A percentile compares a stretch with the other conserved stretches of the same genome.
phyloP scores from a whole-genome alignment of 805 yeast genomes.

The Ogataea sp. region DNA sequence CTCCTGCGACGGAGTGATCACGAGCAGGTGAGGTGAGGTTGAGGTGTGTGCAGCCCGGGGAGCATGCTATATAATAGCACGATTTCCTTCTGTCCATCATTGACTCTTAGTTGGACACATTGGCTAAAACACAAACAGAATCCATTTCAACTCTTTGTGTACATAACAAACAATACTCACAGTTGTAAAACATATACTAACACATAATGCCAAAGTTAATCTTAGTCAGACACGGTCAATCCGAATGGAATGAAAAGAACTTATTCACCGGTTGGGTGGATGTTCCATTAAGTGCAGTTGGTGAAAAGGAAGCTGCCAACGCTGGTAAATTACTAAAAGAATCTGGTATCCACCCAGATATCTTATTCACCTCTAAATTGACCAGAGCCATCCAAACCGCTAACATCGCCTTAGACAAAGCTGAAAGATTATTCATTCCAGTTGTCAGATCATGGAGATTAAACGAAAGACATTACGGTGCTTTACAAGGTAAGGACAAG shows the following conservation, averaged over 20 bases:
- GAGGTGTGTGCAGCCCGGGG: too few species aligned
- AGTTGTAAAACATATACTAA: too few species aligned
- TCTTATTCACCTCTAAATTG: slow-evolving; percentile 84
- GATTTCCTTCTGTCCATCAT: too few species aligned
- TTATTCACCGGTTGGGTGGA: slow-evolving; percentile 99
- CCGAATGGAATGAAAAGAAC: slow-evolving; percentile 98
- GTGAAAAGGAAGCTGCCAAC: slow-evolving; percentile 83
- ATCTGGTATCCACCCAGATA: slow-evolving; percentile 77
- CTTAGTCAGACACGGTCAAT: slow-evolving; percentile 97
- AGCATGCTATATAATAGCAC: too few species aligned
- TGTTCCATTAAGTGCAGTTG: slow-evolving; percentile 74
- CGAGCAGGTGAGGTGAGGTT: too few species aligned
- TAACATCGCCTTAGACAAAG: slow-evolving; percentile 80
- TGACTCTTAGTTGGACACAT: too few species aligned
- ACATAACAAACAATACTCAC: too few species aligned
- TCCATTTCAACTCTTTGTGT: too few species aligned
- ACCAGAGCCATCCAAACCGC: slow-evolving; percentile 97
- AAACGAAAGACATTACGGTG: slow-evolving; percentile 99
- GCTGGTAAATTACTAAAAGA: slow-evolving; percentile 92
- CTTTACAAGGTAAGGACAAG: slow-evolving; percentile 96
- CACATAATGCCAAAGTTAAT: slow-evolving; percentile 47
- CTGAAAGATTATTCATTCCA: slow-evolving; percentile 87
- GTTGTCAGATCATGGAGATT: slow-evolving; percentile 95
- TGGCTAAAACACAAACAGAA: too few species aligned
- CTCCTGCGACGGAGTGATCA: too few species aligned